Evolutionary conservation across 495 filamentous ascomycete genomes (phyloP).

Genomic region (Podospora conica): DNA sequence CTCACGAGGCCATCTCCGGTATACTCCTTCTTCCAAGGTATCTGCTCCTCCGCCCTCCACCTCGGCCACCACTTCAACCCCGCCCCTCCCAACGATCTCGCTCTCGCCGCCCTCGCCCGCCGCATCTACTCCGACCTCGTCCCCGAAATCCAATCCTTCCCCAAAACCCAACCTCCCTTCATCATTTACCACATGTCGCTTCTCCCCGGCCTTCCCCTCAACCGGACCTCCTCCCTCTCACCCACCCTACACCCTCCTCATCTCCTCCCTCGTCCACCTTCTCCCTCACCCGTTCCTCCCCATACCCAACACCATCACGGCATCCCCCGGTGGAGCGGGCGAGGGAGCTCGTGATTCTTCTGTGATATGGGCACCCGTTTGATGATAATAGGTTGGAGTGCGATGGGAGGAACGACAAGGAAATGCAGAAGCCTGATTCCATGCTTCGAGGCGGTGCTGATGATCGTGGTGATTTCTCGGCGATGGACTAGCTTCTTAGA

Average conservation of each 20-base stretch:
- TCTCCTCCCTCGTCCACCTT: constrained; percentile 38
- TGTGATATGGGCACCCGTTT: constrained; percentile 57
- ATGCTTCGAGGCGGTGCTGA: neutral
- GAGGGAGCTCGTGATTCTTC: constrained; percentile 45
- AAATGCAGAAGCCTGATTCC: constrained; percentile 7
- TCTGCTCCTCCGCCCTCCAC: constrained; percentile 47
- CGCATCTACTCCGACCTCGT: constrained; percentile 34
- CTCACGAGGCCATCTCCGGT: constrained; percentile 15
- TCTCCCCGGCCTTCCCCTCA: constrained; percentile 36
- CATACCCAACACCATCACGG: constrained; percentile 48
- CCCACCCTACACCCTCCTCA: constrained; percentile 19
- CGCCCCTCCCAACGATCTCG: constrained; percentile 36
- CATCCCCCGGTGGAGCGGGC: constrained; percentile 35
- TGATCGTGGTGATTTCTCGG: neutral
- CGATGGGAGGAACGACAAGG: constrained; percentile 3
- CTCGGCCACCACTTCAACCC: constrained; percentile 30
- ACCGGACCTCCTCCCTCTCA: constrained; percentile 24
- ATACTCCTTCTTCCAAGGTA: constrained; percentile 42
- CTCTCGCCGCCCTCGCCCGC: constrained; percentile 33
- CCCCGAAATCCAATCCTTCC: constrained; percentile 29
- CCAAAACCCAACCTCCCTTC: constrained; percentile 15
- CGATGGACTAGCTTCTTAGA: neutral
- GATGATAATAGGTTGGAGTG: constrained; percentile 40
- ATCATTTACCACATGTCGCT: constrained; percentile 38
- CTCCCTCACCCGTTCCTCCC: constrained; percentile 29